These are phyloP conservation scores for Mycosarcoma maydis DNA, from an alignment of 1,284 basidiomycete genomes.

Conservation along the genomic window DNA sequence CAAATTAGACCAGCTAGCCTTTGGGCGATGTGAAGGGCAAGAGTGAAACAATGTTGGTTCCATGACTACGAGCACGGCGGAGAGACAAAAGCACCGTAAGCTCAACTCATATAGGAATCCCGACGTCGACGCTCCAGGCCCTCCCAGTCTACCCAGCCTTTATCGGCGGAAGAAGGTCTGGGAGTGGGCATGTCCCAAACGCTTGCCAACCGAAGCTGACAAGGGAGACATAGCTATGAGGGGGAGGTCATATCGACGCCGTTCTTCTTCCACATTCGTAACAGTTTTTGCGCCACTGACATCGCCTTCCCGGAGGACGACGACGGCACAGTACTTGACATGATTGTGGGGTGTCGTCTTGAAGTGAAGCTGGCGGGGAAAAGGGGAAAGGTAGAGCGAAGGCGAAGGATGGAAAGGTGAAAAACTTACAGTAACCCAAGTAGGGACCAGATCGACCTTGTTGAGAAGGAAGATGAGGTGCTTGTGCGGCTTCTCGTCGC, in stretches of 20 bases:
- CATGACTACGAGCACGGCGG: constrained; percentile 60
- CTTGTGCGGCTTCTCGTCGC: constrained; percentile 96
- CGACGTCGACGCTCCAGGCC: constrained; percentile 54
- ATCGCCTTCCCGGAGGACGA: constrained; percentile 7
- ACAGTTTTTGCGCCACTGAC: constrained; percentile 69
- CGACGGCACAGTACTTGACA: constrained; percentile 65
- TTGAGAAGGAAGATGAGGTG: constrained; percentile 96
- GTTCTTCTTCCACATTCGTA: constrained; percentile 75
- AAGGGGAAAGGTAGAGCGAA: constrained; percentile 1
- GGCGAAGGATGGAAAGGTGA: constrained; percentile 1
- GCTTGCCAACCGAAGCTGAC: constrained; percentile 65
- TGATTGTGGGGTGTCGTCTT: constrained; percentile 57
- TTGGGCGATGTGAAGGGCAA: background rate
- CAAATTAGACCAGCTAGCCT: background rate
- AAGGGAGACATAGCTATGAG: constrained; percentile 67
- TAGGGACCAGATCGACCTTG: constrained; percentile 98
- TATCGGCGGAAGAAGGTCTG: constrained; percentile 66
- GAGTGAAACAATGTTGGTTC: constrained; percentile 48
- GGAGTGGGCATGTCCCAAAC: constrained; percentile 56
- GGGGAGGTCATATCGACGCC: constrained; percentile 67
- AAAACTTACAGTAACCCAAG: constrained; percentile 92
- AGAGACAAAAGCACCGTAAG: constrained; percentile 40
- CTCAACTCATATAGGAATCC: constrained; percentile 63
- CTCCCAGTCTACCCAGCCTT: constrained; percentile 61
- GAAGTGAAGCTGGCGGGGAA: constrained; percentile 9